Percentiles rank a stretch among this genome's conserved stretches.
phyloP scores from a whole-genome alignment of 768 basidiomycete genomes.

The Cystofilobasidium macerans region DNA sequence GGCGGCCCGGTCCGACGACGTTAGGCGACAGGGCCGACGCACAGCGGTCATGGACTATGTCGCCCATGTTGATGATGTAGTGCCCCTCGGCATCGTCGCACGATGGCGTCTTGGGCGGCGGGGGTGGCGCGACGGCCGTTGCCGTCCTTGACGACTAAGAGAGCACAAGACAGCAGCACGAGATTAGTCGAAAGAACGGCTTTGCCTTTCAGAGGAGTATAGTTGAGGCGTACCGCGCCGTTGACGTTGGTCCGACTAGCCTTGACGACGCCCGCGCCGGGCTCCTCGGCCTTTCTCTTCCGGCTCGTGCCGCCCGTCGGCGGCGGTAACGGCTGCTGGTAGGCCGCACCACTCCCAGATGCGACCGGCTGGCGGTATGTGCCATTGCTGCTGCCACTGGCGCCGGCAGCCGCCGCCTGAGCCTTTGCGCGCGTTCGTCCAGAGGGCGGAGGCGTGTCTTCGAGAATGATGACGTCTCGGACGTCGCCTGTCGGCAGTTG shows the following conservation, averaged over 20 bases:
- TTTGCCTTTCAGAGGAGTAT: not conserved
- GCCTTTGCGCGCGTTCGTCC: conserved; percentile 13
- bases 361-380: not conserved
- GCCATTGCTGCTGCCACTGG: not conserved
- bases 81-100: conserved; percentile 99
- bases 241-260: not conserved
- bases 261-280: not conserved
- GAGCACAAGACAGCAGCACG: not conserved
- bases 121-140: conserved; percentile 2
- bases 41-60: conserved; percentile 76
- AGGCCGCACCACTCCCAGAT: not conserved
- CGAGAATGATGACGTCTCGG: conserved; percentile 14
- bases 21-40: conserved; percentile 35
- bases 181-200: conserved; percentile 1
- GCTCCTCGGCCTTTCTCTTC: conserved; percentile 11
- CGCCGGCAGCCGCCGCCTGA: not conserved
- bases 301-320: not conserved
- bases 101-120: conserved; percentile 42
- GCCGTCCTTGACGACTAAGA: not conserved
- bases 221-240: not conserved
- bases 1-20: conserved; percentile 12
- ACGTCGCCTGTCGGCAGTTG: conserved; percentile 15
- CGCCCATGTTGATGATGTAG: conserved; percentile 87
- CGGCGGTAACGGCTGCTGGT: not conserved
- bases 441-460: conserved; percentile 14